Evolutionary conservation across 352 stramenopile genomes (phyloP), one percentile per base, ranked within the genome.

Genomic region (Pythium volutum): DNA sequence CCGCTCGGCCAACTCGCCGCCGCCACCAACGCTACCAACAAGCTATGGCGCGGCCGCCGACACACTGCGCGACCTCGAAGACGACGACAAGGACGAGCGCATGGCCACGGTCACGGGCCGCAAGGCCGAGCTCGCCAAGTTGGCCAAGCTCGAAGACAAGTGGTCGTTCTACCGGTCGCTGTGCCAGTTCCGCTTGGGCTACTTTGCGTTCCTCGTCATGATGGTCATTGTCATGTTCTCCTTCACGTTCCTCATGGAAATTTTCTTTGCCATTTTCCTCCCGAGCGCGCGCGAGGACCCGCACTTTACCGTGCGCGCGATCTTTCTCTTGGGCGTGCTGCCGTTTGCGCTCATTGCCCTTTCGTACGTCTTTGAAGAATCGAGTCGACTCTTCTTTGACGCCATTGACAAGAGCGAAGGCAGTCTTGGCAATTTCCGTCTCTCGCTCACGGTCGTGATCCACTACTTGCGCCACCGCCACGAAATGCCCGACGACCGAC

Each of bases 211-310:
- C 66, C 70, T 95, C 31, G 87, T 95, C 66, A 80, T 92, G 61
- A 90, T 95, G 79, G 86, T 87, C 64, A 91, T 95, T 64, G 76
- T 95, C 71, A 93, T 94, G 76, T 95, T 95, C 66, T 92, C 82
- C 39, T 90, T 95, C 70, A 88, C 82, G 64, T 80, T 93, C 59
- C 69, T 95, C 48, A 95, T 95, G 87, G 84, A 93, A 66, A 91
- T 94, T 41, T 94, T 95, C 79, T 95, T 95, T 66, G 78, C 87
- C n/a, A 92, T 94, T 59, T 95, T 94, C 63, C 58, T 95, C 45
- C 87, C 84, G 22, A 92, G 79, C 43, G 84, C 87, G 26, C 81
- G 80, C 6, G 73, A 71, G 50, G 84, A 89, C 57, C 71, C 81
- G 33, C 70, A 90, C 55, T 95, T 90, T 54, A 88, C 76, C 26